Base-by-base conservation (phyloP, 208 protist genomes). In the Tetramitus jugosus region DNA sequence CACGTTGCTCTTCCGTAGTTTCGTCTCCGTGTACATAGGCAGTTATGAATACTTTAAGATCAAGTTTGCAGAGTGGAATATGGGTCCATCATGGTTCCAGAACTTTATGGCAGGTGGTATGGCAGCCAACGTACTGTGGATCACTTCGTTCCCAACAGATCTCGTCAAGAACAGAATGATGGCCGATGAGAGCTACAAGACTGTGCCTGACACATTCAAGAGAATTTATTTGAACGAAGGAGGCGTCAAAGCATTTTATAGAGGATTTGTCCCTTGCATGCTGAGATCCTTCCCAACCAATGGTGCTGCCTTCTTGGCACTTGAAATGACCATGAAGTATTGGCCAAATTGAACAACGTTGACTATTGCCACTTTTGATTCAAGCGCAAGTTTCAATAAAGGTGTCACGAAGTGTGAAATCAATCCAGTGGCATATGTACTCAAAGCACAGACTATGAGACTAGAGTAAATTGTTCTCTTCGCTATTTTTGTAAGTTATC, bases 201-300 rank as follows among this genome's bases (percentile, higher is more conserved):
- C 33, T 40, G 35, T 65, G 23, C 13, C 14, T 3, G 60, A 65
- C 29, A 40, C 33, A 40, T 10, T 65, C 7, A 40, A 35, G 26
- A 65, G 40, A 33, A 40, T 65, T 65, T 65, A 65, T 65, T 10
- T 65, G 2, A 7, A 65, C 14, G 60, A 65, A 40, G 60, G 60
- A 40, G 60, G 60, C 13, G 0, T 65, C 13, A 65, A 40, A 65
- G 60, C 33, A 65, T 65, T 65, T 65, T 65, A 65, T 65, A n/a
- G 60, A 40, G 60, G 60, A 40, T 65, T 65, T 40, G 60, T 65
- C 3, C 60, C 60, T 31, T 65, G 60, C 33, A 26, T 65, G 20
- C 8, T 65, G 31, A 65, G 60, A 65, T 65, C 60, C 0, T 65
- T 65, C 60, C 60, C 60, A 40, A 65, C 60, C 4, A 65, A 65